Conservation (phyloP, 2,329 filamentous ascomycete species). For the Aureobasidium subglaciale region DNA sequence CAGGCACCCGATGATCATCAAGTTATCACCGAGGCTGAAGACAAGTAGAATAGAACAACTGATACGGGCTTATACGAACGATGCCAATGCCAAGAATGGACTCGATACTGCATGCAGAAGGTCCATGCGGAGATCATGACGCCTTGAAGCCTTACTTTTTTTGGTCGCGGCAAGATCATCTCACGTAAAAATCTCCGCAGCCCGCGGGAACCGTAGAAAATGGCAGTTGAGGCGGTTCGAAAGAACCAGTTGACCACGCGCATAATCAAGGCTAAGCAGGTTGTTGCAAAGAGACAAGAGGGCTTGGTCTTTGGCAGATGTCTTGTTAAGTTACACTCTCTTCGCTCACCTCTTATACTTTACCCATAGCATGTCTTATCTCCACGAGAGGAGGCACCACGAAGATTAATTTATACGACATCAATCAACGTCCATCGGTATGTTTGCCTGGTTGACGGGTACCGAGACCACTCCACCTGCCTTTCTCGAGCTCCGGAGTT, state of each 20-base stretch:
- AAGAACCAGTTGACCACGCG: not conserved
- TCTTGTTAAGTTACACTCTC: constrained; percentile 1
- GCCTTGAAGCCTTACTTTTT: constrained; percentile 10
- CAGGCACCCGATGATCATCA: too few species aligned
- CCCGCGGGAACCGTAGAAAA: not conserved
- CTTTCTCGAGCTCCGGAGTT: constrained; percentile 27
- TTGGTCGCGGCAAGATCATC: not conserved
- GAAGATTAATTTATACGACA: not conserved
- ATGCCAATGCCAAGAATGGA: constrained; percentile 5
- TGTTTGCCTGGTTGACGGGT: constrained; percentile 30
- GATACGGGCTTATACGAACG: too few species aligned
- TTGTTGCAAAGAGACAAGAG: not conserved
- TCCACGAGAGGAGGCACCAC: not conserved
- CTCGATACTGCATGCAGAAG: constrained; percentile 1
- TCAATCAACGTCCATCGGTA: constrained; percentile 14
- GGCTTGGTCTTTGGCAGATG: not conserved
- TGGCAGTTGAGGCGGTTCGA: constrained; percentile 4
- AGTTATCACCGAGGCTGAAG: too few species aligned
- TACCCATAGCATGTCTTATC: constrained; percentile 7
- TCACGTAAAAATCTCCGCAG: not conserved
- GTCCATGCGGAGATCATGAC: constrained; percentile 11
- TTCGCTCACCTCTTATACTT: not conserved
- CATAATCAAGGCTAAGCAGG: constrained; percentile 5
- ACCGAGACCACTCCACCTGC: constrained; percentile 21
- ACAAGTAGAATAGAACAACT: not conserved